These are phyloP conservation scores for Talaromyces sp. DNA, from an alignment of 2,329 filamentous ascomycete genomes.

Conservation along the genomic window DNA sequence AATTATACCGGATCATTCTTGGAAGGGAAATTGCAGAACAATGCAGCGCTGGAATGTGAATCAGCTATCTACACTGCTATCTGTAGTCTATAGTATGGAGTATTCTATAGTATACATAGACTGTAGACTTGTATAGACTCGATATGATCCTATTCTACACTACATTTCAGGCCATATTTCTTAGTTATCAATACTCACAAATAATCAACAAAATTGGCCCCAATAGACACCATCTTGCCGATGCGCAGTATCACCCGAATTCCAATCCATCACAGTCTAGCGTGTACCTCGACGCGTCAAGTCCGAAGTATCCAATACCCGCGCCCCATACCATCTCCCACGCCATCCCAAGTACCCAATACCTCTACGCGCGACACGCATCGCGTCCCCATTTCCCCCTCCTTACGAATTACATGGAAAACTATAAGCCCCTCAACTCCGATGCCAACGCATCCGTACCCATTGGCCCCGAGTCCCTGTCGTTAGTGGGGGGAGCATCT, in stretches of 20 bases:
- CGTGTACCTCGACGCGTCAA: too few species aligned
- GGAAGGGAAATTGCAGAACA: background rate
- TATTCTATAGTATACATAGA: too few species aligned
- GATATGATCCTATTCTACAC: too few species aligned
- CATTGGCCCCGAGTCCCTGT: constrained; percentile 10
- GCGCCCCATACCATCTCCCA: background rate
- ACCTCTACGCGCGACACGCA: constrained; percentile 12
- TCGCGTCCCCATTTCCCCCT: constrained; percentile 10
- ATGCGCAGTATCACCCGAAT: too few species aligned
- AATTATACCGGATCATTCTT: constrained; percentile 8
- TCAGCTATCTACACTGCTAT: too few species aligned
- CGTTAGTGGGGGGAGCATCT: background rate
- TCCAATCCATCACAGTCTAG: too few species aligned
- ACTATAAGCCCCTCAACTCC: background rate
- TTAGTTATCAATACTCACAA: too few species aligned
- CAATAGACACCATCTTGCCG: too few species aligned
- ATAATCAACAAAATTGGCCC: too few species aligned
- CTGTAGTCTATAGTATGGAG: too few species aligned
- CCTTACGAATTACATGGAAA: constrained; percentile 5
- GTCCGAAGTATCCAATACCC: background rate
- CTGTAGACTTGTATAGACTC: too few species aligned
- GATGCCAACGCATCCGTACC: constrained; percentile 11
- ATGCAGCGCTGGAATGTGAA: background rate
- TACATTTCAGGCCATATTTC: too few species aligned
- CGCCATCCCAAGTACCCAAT: background rate